Base-by-base conservation (phyloP, 2,329 filamentous ascomycete species). In the Colletotrichum eremochloae region DNA sequence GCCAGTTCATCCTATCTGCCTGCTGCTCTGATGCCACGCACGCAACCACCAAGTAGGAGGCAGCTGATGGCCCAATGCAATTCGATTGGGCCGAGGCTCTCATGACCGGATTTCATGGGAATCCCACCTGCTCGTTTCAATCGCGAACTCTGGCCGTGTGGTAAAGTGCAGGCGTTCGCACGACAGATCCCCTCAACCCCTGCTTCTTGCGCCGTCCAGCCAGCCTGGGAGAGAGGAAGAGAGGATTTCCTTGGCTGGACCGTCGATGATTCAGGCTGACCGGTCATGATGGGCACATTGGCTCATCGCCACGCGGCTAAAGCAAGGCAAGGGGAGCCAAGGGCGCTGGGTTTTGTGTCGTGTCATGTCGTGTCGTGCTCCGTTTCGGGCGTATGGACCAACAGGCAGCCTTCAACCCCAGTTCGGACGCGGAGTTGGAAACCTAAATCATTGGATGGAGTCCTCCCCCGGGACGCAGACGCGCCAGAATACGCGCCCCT, bases 401-500 rank as follows among this genome's bases (percentile, higher is more conserved):
- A 15, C 11, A n/a, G 31, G 18, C 18, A 18, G 11, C 18, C 52
- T 12, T 40, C n/a, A 20, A 20, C 42, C n/a, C 62, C 46, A 33
- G 55, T 42, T 42, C 55, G 29, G 31, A 66, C 62, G 61, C 62
- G 53, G 58, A 53, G 53, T 50, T 44, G 53, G 29, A 56, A 57
- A 29, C 38, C 60, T 60, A 29, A 58, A 24, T 40, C 53, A 38
- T 24, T 36, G 12, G 55, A 57, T 40, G 31, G 18, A 53, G 24
- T 58, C 24, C 63, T 38, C 63, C 67, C 46, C 5, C 5, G 46
- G 53, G 66, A 63, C 56, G 58, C 52, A 36, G 36, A 63, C 65
- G 69, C 69, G 65, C 66, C 61, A 70, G 58, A 60, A 64, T 60
- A 72, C 69, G 69, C 69, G 69, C 68, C 60, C 60, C 67, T 60